A percentile compares a stretch with the other conserved stretches of the same genome.
Evolutionary conservation across 768 basidiomycete genomes (phyloP).

Genomic region (Amanita polypyramis): DNA sequence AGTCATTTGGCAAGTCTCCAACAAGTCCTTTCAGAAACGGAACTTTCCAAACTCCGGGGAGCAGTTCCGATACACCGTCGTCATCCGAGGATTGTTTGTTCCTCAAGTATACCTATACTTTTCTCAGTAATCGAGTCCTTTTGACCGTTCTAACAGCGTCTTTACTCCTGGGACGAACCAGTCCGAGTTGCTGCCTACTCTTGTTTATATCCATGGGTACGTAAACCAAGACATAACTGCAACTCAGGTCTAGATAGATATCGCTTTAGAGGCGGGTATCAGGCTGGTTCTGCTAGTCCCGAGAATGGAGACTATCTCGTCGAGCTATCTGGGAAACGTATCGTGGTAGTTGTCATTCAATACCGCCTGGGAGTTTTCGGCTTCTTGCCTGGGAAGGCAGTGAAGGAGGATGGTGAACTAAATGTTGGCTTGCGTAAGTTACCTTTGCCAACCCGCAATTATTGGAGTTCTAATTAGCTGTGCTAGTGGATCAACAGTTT

Average conservation of each 20-base stretch:
- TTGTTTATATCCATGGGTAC: slow-evolving; percentile 36
- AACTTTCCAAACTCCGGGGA: background rate
- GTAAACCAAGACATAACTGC: slow-evolving; percentile 5
- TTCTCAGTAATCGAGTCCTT: background rate
- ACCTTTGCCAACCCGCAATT: background rate
- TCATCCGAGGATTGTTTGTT: slow-evolving; percentile 31
- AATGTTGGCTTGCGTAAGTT: slow-evolving; percentile 39
- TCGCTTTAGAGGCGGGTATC: slow-evolving; percentile 22
- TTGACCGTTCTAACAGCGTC: slow-evolving; percentile 17
- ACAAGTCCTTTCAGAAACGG: slow-evolving; percentile 21
- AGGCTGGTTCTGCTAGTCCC: slow-evolving; percentile 15
- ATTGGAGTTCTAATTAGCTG: background rate
- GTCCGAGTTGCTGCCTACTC: slow-evolving; percentile 21
- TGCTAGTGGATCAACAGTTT: slow-evolving; percentile 31
- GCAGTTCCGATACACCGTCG: background rate
- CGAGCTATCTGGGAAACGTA: slow-evolving; percentile 21
- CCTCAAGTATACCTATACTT: slow-evolving; percentile 20
- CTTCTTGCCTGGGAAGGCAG: slow-evolving; percentile 31
- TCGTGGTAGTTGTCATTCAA: slow-evolving; percentile 29
- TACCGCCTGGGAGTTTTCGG: slow-evolving; percentile 36
- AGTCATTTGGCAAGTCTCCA: slow-evolving; percentile 16
- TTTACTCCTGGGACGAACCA: slow-evolving; percentile 21
- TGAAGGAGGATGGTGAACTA: slow-evolving; percentile 30
- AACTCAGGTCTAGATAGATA: background rate
- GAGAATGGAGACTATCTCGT: slow-evolving; percentile 28